Conservation (phyloP, 73 alveolate species). For the Diophrys appendiculata region DNA sequence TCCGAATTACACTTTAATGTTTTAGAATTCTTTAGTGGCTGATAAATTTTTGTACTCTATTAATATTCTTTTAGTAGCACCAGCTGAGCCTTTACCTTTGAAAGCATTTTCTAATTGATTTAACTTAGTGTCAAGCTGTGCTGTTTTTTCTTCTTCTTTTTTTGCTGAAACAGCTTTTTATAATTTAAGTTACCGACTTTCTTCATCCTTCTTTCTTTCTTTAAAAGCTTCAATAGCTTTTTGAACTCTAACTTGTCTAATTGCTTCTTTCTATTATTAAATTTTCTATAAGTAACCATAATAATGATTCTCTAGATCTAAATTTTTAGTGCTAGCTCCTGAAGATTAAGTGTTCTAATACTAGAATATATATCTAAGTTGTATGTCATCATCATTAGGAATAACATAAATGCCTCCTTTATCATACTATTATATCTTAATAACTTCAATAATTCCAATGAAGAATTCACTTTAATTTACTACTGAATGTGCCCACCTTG, state of each 20-base stretch:
- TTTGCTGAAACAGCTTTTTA: neutral
- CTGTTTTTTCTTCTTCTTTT: slow-evolving; percentile 4
- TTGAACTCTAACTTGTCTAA: slow-evolving; percentile 17
- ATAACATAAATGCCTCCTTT: slow-evolving; percentile 24
- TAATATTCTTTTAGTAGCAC: slow-evolving; percentile 22
- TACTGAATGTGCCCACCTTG: slow-evolving; percentile 11
- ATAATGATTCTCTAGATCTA: slow-evolving; percentile 36
- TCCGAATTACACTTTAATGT: slow-evolving; percentile 15
- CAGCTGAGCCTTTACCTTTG: slow-evolving; percentile 32
- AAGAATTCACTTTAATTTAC: neutral
- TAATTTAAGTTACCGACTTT: slow-evolving; percentile 3
- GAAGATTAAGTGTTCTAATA: neutral
- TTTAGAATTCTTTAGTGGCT: slow-evolving; percentile 33
- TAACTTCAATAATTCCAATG: slow-evolving; percentile 32
- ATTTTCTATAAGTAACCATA: neutral
- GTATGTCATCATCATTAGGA: slow-evolving; percentile 48
- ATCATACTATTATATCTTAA: slow-evolving; percentile 26
- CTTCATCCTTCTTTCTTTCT: slow-evolving; percentile 22
- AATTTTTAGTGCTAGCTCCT: neutral
- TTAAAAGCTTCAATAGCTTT: slow-evolving; percentile 16
- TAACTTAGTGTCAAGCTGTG: neutral
- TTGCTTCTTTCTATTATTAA: neutral
- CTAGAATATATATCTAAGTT: slow-evolving; percentile 30
- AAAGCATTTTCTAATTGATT: neutral
- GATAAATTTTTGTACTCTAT: slow-evolving; percentile 45